Evolutionary conservation across 179 eudicot genomes (phyloP).

Genomic region (Silene coronaria): DNA sequence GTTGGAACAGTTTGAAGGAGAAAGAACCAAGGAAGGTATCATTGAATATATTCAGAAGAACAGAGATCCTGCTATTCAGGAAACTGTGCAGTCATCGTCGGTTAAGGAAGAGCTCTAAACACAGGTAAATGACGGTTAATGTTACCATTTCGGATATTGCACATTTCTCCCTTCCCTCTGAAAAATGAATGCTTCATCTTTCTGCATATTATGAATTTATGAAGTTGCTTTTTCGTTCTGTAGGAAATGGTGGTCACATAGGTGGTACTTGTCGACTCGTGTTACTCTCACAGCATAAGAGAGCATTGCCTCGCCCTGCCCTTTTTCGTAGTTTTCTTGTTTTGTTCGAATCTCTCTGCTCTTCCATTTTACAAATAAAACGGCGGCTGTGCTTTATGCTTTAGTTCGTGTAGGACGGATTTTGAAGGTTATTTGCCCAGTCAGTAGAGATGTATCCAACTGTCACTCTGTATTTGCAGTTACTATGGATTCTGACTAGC

Average conservation of each 20-base stretch:
- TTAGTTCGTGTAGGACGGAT: slow-evolving; percentile 13
- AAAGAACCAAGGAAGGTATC: slow-evolving; percentile 67
- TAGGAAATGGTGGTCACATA: slow-evolving; percentile 10
- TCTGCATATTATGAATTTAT: too few relatives aligned
- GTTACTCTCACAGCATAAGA: slow-evolving; percentile 3
- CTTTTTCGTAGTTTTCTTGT: neutral
- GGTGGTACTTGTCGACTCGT: neutral
- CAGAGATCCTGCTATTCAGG: slow-evolving; percentile 35
- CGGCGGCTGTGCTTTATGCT: slow-evolving; percentile 17
- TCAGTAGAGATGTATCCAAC: slow-evolving; percentile 20
- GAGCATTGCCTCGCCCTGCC: neutral
- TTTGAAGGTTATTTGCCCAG: slow-evolving; percentile 20
- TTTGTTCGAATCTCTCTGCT: neutral
- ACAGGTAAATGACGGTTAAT: slow-evolving; percentile 28
- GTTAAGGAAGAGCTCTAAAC: slow-evolving; percentile 62
- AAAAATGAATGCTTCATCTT: neutral
- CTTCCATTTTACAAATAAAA: slow-evolving; percentile 23
- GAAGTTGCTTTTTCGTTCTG: neutral
- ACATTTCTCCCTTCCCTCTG: too few relatives aligned
- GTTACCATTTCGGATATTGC: neutral
- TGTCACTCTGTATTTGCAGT: slow-evolving; percentile 10
- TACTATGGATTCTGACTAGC: slow-evolving; percentile 13
- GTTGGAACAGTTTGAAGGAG: slow-evolving; percentile 51
- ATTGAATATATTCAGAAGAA: slow-evolving; percentile 65
- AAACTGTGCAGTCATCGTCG: slow-evolving; percentile 25